These are phyloP conservation scores for Punica granatum DNA, from an alignment of 345 rosid species.

Conservation along the genomic window DNA sequence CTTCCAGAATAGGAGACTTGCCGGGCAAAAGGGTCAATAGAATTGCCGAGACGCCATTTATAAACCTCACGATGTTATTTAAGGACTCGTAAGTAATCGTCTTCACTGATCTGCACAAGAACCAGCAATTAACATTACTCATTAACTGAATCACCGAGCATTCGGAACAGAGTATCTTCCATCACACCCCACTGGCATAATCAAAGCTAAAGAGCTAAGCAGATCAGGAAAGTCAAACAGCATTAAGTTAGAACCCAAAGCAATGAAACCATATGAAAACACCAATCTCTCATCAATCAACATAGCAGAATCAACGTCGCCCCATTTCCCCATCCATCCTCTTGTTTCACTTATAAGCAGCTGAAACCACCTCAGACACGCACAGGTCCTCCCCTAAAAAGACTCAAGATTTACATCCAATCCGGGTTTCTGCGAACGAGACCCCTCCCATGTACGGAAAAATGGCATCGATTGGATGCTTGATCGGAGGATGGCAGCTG, in stretches of 20 bases:
- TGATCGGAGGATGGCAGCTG: too few species aligned
- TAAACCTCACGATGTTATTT: slow-evolving; percentile 67
- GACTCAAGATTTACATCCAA: background rate
- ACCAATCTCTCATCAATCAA: background rate
- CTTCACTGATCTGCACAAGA: slow-evolving; percentile 82
- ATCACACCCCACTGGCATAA: background rate
- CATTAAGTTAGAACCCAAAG: background rate
- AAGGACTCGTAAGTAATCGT: slow-evolving; percentile 80
- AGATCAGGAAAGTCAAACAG: background rate
- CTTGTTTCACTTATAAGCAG: background rate
- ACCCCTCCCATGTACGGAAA: background rate
- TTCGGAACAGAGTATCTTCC: background rate
- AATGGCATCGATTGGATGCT: background rate
- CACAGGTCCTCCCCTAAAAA: background rate
- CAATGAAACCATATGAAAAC: background rate
- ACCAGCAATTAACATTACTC: slow-evolving; percentile 16
- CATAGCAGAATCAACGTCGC: background rate
- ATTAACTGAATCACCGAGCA: background rate
- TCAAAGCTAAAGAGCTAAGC: background rate
- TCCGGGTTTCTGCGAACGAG: background rate
- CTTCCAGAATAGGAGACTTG: slow-evolving; percentile 73
- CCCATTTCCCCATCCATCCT: background rate
- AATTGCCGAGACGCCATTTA: slow-evolving; percentile 82
- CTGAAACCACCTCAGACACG: background rate
- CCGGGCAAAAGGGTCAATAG: slow-evolving; percentile 68